Percentiles rank a stretch among this genome's conserved stretches.
phyloP scores from a whole-genome alignment of 768 basidiomycete genomes.

The Chalciporus piperatus region DNA sequence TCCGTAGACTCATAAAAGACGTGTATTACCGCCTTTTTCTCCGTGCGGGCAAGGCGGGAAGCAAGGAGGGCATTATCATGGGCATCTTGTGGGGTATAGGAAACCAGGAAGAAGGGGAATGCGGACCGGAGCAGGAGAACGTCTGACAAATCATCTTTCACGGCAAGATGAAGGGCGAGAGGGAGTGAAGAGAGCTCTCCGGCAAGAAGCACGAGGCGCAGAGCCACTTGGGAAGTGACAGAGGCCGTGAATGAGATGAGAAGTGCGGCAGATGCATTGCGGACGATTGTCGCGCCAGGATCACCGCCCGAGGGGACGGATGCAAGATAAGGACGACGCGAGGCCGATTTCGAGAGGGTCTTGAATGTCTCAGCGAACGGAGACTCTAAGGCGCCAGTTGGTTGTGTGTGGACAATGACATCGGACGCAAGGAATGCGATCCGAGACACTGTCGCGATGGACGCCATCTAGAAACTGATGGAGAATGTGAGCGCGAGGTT shows the following conservation, averaged over 20 bases:
- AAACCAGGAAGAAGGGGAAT: slow-evolving; percentile 80
- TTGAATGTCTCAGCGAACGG: slow-evolving; percentile 33
- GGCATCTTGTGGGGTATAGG: slow-evolving; percentile 72
- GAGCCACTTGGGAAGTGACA: slow-evolving; percentile 49
- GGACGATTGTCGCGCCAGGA: slow-evolving; percentile 54
- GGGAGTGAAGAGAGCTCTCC: slow-evolving; percentile 62
- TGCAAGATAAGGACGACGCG: slow-evolving; percentile 42
- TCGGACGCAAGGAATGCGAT: slow-evolving; percentile 74
- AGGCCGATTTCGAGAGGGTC: slow-evolving; percentile 33
- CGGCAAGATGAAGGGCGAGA: slow-evolving; percentile 70
- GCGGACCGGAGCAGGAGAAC: slow-evolving; percentile 74
- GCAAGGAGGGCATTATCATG: slow-evolving; percentile 90
- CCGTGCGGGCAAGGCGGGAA: slow-evolving; percentile 68
- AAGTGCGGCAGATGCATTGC: slow-evolving; percentile 36
- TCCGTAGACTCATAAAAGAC: slow-evolving; percentile 57
- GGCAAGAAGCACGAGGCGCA: slow-evolving; percentile 66
- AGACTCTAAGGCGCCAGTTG: slow-evolving; percentile 40
- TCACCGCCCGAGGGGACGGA: slow-evolving; percentile 65
- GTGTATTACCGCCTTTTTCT: slow-evolving; percentile 81
- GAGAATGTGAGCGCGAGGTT: too few species aligned
- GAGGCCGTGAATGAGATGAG: slow-evolving; percentile 62
- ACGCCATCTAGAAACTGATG: slow-evolving; percentile 18
- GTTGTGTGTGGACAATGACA: slow-evolving; percentile 56
- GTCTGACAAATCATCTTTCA: slow-evolving; percentile 65
- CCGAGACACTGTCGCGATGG: slow-evolving; percentile 51